A percentile compares a stretch with the other conserved stretches of the same genome.
These are phyloP conservation scores for Wilcoxina mikolae DNA, from an alignment of 495 filamentous ascomycete species.

Conservation along the genomic window DNA sequence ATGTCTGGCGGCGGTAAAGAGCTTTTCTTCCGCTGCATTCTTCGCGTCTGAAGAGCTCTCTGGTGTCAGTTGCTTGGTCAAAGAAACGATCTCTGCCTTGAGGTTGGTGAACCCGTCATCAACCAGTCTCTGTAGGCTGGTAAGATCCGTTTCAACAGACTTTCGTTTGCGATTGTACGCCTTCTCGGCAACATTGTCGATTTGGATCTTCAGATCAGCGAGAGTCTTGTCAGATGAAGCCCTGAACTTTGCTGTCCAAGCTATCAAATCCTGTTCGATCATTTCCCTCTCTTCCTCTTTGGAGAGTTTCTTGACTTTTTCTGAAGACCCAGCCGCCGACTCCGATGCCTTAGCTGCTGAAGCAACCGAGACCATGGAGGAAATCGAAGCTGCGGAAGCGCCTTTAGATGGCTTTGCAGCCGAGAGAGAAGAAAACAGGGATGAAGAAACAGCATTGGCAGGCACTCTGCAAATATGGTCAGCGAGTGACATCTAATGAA, in stretches of 20 bases:
- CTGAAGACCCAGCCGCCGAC: conserved; percentile 9
- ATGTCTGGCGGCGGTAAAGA: conserved; percentile 49
- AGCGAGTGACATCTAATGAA: not conserved
- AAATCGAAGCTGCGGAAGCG: not conserved
- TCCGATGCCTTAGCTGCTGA: conserved; percentile 14
- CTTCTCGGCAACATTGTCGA: conserved; percentile 57
- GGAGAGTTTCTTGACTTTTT: conserved; percentile 21
- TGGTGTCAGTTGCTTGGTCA: conserved; percentile 38
- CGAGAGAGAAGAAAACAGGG: conserved; percentile 15
- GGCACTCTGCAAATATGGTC: not conserved
- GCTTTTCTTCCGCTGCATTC: conserved; percentile 41
- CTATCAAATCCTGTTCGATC: conserved; percentile 59
- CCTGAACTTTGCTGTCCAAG: conserved; percentile 76
- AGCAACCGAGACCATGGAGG: conserved; percentile 12
- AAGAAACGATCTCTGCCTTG: conserved; percentile 49
- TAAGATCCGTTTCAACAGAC: conserved; percentile 25
- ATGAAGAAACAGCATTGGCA: not conserved
- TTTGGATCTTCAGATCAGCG: conserved; percentile 49
- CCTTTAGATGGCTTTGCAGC: conserved; percentile 14
- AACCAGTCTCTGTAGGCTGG: conserved; percentile 48
- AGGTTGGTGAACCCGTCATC: conserved; percentile 47
- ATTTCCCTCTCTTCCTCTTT: conserved; percentile 45
- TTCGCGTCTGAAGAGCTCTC: conserved; percentile 39
- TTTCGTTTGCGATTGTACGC: conserved; percentile 40
- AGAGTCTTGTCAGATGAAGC: conserved; percentile 67